Base-by-base conservation (phyloP, 139 green algal species). In the Chlorella ohadii region DNA sequence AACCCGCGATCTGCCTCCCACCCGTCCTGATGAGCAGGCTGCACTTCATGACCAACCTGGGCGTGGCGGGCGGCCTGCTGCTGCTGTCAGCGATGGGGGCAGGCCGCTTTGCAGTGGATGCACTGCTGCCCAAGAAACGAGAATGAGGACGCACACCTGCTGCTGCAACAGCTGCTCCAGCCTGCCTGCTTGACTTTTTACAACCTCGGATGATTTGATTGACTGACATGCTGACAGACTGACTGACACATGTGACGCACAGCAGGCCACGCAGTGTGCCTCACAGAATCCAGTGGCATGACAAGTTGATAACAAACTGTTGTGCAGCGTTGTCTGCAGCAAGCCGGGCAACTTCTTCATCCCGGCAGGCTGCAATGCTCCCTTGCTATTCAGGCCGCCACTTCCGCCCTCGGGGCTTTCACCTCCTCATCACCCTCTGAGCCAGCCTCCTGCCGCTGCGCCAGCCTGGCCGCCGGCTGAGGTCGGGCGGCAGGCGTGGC, bases 41-140 rank as follows among this genome's bases (percentile, higher is more conserved):
- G 33, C 91, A 93, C 67, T 94, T 94, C 83, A 85, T 88, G 44
- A 88, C 80, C 34, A 90, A 93, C n/a, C 31, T 88, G 41, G 86
- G 87, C 15, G 82, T 91, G 75, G 66, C 61, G 28, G 75, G 75
- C 34, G 84, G 84, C 36, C 81, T 91, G 73, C 71, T 91, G 77
- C 82, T 91, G 78, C 88, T 91, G 81, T 82, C 81, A 34, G 72
- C 70, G 61, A 81, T 88, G 77, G 88, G 88, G 2, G 85, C 88
- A 1, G 88, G 88, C 11, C 12, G 64, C 11, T 91, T 82, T 72
- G 90, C 88, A 4, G 63, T 91, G 47, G 88, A 91, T 51, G 28
- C 41, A 0, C 61, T 88, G 38, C 34, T 91, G n/a, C 31, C 56
- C 20, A 81, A 81, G 34, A 81, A 81, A 51, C 68, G 68, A 19